Percentiles rank a stretch among this genome's conserved stretches.
These are phyloP conservation scores for Saccharomyces hybrid DNA, from an alignment of 1,139 yeast species.

Conservation along the genomic window DNA sequence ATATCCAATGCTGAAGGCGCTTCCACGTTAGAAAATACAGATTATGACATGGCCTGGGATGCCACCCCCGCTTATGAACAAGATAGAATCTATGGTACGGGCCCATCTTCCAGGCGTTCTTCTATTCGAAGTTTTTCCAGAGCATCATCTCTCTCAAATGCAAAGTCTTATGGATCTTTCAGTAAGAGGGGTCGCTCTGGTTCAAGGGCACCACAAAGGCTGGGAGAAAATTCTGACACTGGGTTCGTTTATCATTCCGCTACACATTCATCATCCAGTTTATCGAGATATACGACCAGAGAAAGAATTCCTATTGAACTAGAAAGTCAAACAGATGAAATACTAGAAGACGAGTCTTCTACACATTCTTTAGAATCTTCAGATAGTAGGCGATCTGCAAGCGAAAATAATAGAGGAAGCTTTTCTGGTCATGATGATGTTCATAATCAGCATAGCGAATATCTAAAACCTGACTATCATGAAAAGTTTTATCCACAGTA, in stretches of 20 bases:
- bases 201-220: background rate
- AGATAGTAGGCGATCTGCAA: conserved; percentile 13
- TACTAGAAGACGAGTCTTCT: conserved; percentile 17
- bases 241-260: conserved; percentile 13
- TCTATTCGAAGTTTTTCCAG: conserved; percentile 20
- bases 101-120: conserved; percentile 24
- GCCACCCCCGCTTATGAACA: conserved; percentile 40
- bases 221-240: background rate
- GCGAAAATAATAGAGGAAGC: conserved; percentile 21
- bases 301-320: conserved; percentile 38
- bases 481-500: conserved; percentile 38
- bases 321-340: conserved; percentile 27
- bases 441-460: conserved; percentile 26
- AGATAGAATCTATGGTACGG: conserved; percentile 32
- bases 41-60: conserved; percentile 67
- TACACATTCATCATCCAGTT: conserved; percentile 31
- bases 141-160: conserved; percentile 8
- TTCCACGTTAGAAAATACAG: conserved; percentile 58
- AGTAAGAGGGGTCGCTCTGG: conserved; percentile 1
- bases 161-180: conserved; percentile 4
- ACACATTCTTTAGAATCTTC: conserved; percentile 11
- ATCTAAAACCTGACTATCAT: conserved; percentile 33
- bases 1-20: conserved; percentile 80
- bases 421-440: conserved; percentile 20
- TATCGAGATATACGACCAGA: conserved; percentile 36